phyloP scores from a whole-genome alignment of 2,329 filamentous ascomycete species.

The Biscogniauxia marginata region DNA sequence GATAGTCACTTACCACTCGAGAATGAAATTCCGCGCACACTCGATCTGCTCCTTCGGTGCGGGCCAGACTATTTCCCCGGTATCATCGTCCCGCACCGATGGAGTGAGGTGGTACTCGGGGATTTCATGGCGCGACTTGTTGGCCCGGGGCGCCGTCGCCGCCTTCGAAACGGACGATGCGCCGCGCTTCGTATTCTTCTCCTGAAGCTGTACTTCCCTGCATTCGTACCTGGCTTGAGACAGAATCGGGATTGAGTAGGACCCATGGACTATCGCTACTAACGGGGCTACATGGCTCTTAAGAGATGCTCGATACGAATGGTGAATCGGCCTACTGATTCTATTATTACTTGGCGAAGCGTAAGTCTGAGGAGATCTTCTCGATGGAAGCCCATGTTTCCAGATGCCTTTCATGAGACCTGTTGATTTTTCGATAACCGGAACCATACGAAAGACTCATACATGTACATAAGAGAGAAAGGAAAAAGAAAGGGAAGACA shows the following conservation, averaged over 20 bases:
- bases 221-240: no score
- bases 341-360: no score
- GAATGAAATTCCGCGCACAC: conserved; percentile 54
- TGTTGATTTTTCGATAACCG: no score
- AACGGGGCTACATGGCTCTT: no score
- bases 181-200: conserved; percentile 28
- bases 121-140: conserved; percentile 29
- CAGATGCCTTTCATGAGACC: conserved; percentile 1
- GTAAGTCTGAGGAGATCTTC: no score
- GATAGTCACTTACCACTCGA: conserved; percentile 48
- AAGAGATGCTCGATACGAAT: no score
- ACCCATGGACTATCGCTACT: no score
- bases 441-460: no score
- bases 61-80: conserved; percentile 58
- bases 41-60: conserved; percentile 56
- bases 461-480: no score
- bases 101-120: conserved; percentile 46
- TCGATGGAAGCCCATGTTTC: not conserved
- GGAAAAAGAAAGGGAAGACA: no score
- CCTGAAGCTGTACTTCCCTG: no score
- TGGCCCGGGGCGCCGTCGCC: conserved; percentile 16
- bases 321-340: no score
- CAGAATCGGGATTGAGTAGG: not conserved
- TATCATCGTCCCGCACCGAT: conserved; percentile 36
- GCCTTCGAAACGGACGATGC: conserved; percentile 14